Evolutionary conservation across 495 filamentous ascomycete species (phyloP), one percentile per base, ranked within the genome.

Genomic region (Penicillium tannophilum): DNA sequence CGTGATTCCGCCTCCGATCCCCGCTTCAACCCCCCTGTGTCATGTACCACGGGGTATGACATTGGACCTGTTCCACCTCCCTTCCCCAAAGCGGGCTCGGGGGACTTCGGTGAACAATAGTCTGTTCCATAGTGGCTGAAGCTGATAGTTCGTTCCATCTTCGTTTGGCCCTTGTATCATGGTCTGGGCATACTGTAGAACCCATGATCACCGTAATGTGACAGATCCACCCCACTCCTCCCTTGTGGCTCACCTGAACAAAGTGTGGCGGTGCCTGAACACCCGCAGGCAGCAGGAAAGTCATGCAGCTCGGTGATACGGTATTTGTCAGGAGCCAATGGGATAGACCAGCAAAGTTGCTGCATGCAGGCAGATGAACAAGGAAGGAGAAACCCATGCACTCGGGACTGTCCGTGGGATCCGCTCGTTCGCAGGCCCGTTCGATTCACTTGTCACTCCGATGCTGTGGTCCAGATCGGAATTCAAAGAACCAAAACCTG

Each of bases 391-490:
- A 24, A 39, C 30, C 52, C 56, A 59, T 24, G 36, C 31, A 42
- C n/a, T 47, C 51, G 55, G 65, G 47, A 58, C 54, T 28, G 55
- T 45, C 49, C 50, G 52, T 36, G 59, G 59, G 52, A 54, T 59
- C 55, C 54, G 51, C 26, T 41, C 28, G 17, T 41, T 17, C 54
- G 33, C 59, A 43, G 44, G 24, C 52, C 61, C 45, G 47, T 63
- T 55, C 42, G n/a, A 28, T 52, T 43, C 8, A 55, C 44, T 56
- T 39, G 54, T 52, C 47, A 48, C 55, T 49, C 59, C 60, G 58
- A 70, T 61, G 28, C 45, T 63, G 55, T 63, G 55, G 67, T 57
- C 51, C 44, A 65, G 60, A 70, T 70, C 64, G 52, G 59, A 63
- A 67, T 56, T 36, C 4, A 28, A 56, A 61, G 50, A 56, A 55